Evolutionary conservation across 768 basidiomycete species (phyloP), one percentile per base, ranked within the genome.

Genomic region (Boletus pseudo-olivaceus): DNA sequence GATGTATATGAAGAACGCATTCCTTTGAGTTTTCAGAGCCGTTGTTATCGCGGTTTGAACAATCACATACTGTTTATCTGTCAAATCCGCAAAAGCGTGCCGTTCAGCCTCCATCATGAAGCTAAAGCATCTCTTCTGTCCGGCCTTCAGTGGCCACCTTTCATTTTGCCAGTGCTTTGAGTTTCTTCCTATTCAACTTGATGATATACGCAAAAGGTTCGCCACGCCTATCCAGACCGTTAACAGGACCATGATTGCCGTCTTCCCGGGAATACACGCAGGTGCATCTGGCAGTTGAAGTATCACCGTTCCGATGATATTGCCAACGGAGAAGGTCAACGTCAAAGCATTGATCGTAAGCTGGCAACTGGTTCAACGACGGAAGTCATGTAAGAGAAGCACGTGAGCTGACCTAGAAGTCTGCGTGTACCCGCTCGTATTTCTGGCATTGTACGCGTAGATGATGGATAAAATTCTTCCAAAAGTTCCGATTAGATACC

Each of bases 1-100:
- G 17, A 67, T 74, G 40, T 73, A 73, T 38, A 66, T 62, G 57
- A 75, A 73, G 64, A 66, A 72, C 8, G 60, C 49, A 42, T 74
- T 71, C 62, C 72, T 71, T 53, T 46, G 10, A 14, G 38, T 47
- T 23, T 46, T 41, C 14, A 42, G 41, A 48, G 43, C 7, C 3
- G 19, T 20, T 53, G 29, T 17, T 37, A 11, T 29, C 19, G 23
- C n/a, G 7, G 38, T 17, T 40, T 32, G 26, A 37, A 29, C 6
- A n/a, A 20, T 41, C 39, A 58, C 65, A 58, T 23, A 62, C 60
- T 65, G 58, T 43, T 56, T 62, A 33, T 71, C 68, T 2, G 67
- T 68, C 60, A 65, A 46, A 55, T 69, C 69, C 9, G 54, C 51
- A 44, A 72, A 72, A 39, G 68, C 64, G 19, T 59, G 60, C 35